phyloP scores from a whole-genome alignment of 2,329 filamentous ascomycete species.

The Hawksworthiomyces lignivorus region DNA sequence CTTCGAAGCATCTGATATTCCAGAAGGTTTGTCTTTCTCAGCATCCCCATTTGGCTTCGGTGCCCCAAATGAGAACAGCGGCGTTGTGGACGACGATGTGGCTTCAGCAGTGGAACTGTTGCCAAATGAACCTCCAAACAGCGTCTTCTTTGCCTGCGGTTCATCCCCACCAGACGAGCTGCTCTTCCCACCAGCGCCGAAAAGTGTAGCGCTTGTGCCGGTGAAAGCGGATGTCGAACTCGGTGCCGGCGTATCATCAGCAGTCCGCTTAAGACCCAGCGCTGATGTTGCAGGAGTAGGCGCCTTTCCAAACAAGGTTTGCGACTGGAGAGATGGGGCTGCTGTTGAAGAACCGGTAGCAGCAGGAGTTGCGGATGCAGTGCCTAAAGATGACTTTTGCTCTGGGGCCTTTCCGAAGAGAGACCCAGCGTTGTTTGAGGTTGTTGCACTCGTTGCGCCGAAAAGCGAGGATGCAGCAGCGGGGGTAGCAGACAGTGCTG shows the following conservation, averaged over 20 bases:
- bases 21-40: neutral
- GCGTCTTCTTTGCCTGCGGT: slow-evolving; percentile 19
- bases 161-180: neutral
- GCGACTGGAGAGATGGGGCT: slow-evolving; percentile 19
- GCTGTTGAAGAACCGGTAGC: slow-evolving; percentile 14
- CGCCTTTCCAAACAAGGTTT: slow-evolving; percentile 32
- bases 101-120: slow-evolving; percentile 6
- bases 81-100: neutral
- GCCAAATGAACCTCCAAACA: slow-evolving; percentile 15
- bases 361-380: no score
- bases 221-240: slow-evolving; percentile 1
- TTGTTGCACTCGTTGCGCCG: neutral
- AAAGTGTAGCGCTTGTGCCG: neutral
- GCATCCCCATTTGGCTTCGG: slow-evolving; percentile 7
- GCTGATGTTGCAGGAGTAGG: slow-evolving; percentile 15
- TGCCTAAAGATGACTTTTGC: no score
- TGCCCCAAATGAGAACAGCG: slow-evolving; percentile 11
- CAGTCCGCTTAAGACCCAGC: slow-evolving; percentile 4
- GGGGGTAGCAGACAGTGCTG: slow-evolving; percentile 6
- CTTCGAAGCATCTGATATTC: no score
- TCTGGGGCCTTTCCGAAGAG: neutral
- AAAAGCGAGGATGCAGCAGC: slow-evolving; percentile 14
- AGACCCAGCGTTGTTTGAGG: neutral
- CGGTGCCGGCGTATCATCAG: slow-evolving; percentile 3
- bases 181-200: slow-evolving; percentile 13